Evolutionary conservation across 2,329 filamentous ascomycete genomes (phyloP).

Genomic region (Colletotrichum sidae): DNA sequence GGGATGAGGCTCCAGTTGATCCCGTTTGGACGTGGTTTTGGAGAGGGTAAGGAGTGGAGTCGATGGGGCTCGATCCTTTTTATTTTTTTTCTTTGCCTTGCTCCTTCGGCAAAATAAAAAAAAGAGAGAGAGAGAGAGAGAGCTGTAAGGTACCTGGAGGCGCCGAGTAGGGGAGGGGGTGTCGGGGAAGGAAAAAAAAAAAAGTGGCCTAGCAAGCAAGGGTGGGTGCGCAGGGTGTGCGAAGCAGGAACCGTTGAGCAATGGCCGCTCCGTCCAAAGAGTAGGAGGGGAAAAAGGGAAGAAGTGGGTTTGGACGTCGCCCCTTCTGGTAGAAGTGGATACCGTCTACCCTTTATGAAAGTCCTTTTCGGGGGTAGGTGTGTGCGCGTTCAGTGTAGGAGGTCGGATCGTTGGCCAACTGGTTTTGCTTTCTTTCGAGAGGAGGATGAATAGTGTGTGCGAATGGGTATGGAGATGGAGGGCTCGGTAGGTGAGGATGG

Average conservation of each 20-base stretch:
- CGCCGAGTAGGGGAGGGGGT: constrained; percentile 25
- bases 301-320: constrained; percentile 37
- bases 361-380: constrained; percentile 34
- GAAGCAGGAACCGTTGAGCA: constrained; percentile 36
- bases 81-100: constrained; percentile 37
- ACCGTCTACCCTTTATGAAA: constrained; percentile 33
- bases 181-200: constrained; percentile 10
- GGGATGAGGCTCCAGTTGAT: constrained; percentile 41
- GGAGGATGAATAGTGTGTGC: constrained; percentile 4
- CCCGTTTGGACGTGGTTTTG: constrained; percentile 40
- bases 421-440: constrained; percentile 20
- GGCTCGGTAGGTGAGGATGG: constrained; percentile 31
- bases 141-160: constrained; percentile 36
- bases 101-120: constrained; percentile 32
- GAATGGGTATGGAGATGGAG: constrained; percentile 14
- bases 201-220: constrained; percentile 33
- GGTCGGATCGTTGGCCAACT: constrained; percentile 34
- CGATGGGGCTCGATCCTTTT: constrained; percentile 38
- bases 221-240: constrained; percentile 36
- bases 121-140: background rate
- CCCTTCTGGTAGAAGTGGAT: constrained; percentile 38
- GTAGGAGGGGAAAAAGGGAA: constrained; percentile 35
- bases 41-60: constrained; percentile 39
- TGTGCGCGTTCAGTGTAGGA: constrained; percentile 25
- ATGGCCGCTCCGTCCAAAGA: constrained; percentile 36